phyloP scores from a whole-genome alignment of 1,139 yeast genomes.

The Candida labiduridarum region DNA sequence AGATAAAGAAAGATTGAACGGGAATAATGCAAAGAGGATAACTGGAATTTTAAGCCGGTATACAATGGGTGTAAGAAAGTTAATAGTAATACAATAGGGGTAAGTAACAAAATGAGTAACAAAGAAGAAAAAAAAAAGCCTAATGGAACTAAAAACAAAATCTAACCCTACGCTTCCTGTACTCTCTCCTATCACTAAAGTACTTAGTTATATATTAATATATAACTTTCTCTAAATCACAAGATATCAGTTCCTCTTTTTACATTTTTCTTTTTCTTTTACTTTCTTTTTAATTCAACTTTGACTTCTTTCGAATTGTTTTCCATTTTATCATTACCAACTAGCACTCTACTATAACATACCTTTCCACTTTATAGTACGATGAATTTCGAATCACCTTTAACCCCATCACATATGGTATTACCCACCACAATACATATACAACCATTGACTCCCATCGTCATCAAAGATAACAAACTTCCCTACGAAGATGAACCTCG shows the following conservation, averaged over 20 bases:
- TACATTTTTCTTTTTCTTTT: not conserved
- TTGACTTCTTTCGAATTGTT: not conserved
- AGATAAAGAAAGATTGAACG: not conserved
- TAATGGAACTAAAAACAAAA: too few species aligned
- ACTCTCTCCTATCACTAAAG: too few species aligned
- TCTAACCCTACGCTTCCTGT: not conserved
- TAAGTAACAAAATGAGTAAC: not conserved
- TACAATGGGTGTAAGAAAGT: not conserved
- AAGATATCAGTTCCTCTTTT: constrained; percentile 3
- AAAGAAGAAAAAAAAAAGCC: not conserved
- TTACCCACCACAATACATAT: constrained; percentile 11
- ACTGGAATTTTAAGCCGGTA: not conserved
- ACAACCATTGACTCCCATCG: constrained; percentile 11
- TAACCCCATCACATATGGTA: not conserved
- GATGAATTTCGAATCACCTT: constrained; percentile 5
- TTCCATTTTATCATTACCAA: too few species aligned
- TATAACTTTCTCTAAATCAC: constrained; percentile 1
- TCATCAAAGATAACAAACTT: not conserved
- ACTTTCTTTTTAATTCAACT: not conserved
- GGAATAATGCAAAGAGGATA: not conserved
- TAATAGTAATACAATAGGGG: not conserved
- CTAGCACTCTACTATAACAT: too few species aligned
- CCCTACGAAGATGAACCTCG: not conserved
- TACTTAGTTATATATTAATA: not conserved
- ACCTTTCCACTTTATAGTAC: constrained; percentile 4